phyloP scores from a whole-genome alignment of 1,284 basidiomycete genomes.

The Ustilago loliicola region DNA sequence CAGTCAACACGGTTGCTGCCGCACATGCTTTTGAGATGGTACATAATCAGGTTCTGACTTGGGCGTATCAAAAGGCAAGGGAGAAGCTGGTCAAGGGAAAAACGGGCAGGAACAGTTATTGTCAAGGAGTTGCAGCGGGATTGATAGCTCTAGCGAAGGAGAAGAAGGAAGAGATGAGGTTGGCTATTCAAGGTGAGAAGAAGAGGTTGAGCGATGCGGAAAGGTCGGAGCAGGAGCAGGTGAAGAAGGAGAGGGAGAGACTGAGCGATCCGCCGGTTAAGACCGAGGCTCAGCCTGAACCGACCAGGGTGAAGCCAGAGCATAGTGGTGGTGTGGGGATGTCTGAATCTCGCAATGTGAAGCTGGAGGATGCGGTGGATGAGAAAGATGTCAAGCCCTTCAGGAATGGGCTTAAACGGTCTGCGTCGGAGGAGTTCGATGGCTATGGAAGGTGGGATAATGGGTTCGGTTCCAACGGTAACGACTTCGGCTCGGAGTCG shows the following conservation, averaged over 20 bases:
- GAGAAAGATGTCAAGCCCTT: constrained; percentile 38
- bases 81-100: constrained; percentile 27
- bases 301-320: constrained; percentile 8
- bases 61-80: constrained; percentile 34
- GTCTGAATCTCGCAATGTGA: constrained; percentile 31
- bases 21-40: constrained; percentile 61
- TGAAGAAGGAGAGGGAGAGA: constrained; percentile 31
- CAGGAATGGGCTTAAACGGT: constrained; percentile 25
- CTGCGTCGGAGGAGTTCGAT: constrained; percentile 15
- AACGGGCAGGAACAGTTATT: constrained; percentile 52
- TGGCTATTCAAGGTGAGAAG: constrained; percentile 53
- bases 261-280: constrained; percentile 22
- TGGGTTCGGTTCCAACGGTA: constrained; percentile 10
- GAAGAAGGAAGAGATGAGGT: constrained; percentile 53
- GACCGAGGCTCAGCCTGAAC: not conserved
- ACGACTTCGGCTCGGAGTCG: not conserved
- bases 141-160: constrained; percentile 52
- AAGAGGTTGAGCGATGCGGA: constrained; percentile 36
- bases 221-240: constrained; percentile 19
- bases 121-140: constrained; percentile 42
- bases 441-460: constrained; percentile 8
- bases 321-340: not conserved
- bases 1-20: constrained; percentile 57
- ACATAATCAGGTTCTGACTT: constrained; percentile 55
- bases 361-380: constrained; percentile 44